Evolutionary conservation across 306 rosid genomes (phyloP).

Genomic region (Acacia acuminata): DNA sequence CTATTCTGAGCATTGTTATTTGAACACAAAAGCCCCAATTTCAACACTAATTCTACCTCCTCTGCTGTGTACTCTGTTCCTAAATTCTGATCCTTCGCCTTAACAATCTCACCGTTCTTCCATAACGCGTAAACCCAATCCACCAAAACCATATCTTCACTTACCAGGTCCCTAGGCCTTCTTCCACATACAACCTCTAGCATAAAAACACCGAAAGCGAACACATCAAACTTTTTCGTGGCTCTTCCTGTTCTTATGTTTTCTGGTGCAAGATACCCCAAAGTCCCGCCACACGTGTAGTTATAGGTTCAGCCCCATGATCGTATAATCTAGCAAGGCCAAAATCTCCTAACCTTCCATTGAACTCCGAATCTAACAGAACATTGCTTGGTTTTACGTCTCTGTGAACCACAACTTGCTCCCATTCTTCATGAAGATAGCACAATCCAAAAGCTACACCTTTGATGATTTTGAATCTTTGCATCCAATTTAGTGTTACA

Average conservation of each 20-base stretch:
- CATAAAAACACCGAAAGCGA: conserved; percentile 41
- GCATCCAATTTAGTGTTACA: background rate
- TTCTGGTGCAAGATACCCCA: conserved; percentile 75
- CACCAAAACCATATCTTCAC: conserved; percentile 41
- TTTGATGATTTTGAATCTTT: background rate
- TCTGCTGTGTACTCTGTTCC: too few species aligned
- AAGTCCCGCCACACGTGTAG: conserved; percentile 71
- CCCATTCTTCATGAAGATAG: background rate
- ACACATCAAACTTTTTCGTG: background rate
- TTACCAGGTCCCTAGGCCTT: conserved; percentile 49
- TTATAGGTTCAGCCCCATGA: conserved; percentile 59
- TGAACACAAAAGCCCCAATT: too few species aligned
- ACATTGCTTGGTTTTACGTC: conserved; percentile 79
- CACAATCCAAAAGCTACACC: background rate
- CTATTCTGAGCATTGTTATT: too few species aligned
- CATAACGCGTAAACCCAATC: conserved; percentile 26
- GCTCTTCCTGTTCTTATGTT: conserved; percentile 50
- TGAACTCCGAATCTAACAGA: conserved; percentile 35
- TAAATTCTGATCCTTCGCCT: too few species aligned
- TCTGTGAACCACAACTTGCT: conserved; percentile 46
- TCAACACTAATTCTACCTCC: too few species aligned
- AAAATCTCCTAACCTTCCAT: background rate
- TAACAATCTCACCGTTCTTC: too few species aligned
- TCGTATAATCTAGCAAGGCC: conserved; percentile 58
- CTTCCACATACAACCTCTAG: conserved; percentile 71